Base-by-base conservation (phyloP, 2,329 filamentous ascomycete genomes). In the Ophiosphaerella korrae region DNA sequence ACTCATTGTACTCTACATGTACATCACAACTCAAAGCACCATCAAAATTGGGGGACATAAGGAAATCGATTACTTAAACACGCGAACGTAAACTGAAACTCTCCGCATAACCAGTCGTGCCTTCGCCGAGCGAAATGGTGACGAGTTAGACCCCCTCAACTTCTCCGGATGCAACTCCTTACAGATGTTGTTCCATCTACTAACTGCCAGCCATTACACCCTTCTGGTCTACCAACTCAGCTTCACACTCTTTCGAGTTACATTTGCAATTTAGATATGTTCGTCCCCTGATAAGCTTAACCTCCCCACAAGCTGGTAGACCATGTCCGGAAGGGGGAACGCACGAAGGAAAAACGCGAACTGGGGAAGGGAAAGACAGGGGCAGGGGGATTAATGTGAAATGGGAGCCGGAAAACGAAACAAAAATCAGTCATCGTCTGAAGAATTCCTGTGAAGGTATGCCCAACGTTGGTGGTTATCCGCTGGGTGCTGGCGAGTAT, bases 261-360 rank as follows among this genome's bases (percentile, higher is more conserved):
- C 58, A 46, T 42, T 58, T 64, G 58, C 66, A 73, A 72, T 72
- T 73, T 73, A 60, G 54, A 53, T 64, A 52, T 71, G 51, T 63
- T 71, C 70, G 61, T 71, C 71, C 71, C 72, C 71, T 68, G 50
- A 50, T 55, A 52, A 68, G 58, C 64, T 63, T 66, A 62, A 72
- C 72, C 64, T 74, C 72, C 72, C 72, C 72, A 74, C 67, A 69
- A 68, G 71, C 72, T 70, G 71, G 66, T 62, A 73, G 68, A 74
- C 71, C 68, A 73, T 67, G 57, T 67, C 64, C 59, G 67, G 34
- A 67, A 70, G 66, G 66, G 66, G 63, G 58, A 64, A 68, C 63
- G 63, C 61, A 57, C 53, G 54, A 63, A 68, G 57, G 66, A 62
- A 67, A 66, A 52, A 54, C 50, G 43, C 51, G 64, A 50, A 52